Percentiles rank a stretch among this genome's conserved stretches.
phyloP scores from a whole-genome alignment of 2,329 filamentous ascomycete genomes.

The Ceratocystis cacaofunesta region DNA sequence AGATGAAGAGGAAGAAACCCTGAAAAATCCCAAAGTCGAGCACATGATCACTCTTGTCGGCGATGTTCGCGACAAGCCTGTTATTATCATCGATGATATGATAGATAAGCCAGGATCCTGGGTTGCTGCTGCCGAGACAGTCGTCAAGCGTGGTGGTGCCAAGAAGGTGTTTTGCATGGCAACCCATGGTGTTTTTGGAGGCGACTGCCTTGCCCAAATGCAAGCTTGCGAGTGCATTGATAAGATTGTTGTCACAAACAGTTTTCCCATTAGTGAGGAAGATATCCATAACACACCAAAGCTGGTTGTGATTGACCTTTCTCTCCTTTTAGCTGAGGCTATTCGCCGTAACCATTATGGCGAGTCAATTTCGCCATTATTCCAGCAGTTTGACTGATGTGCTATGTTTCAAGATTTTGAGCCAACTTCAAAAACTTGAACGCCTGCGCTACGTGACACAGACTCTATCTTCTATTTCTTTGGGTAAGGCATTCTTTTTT shows the following conservation, averaged over 20 bases:
- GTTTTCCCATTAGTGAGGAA: conserved; percentile 75
- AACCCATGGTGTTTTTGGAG: conserved; percentile 87
- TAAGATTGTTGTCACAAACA: conserved; percentile 88
- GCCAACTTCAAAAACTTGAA: background rate
- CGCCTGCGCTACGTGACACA: background rate
- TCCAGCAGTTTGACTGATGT: conserved; percentile 49
- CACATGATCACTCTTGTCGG: conserved; percentile 97
- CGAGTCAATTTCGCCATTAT: conserved; percentile 59
- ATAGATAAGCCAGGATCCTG: conserved; percentile 94
- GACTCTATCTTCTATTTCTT: background rate
- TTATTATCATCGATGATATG: conserved; percentile 97
- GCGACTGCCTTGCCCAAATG: conserved; percentile 76
- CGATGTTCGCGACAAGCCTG: conserved; percentile 73
- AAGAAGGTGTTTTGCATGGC: conserved; percentile 96
- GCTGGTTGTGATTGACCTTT: conserved; percentile 78
- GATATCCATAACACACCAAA: conserved; percentile 60
- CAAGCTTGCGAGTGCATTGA: conserved; percentile 88
- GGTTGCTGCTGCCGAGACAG: conserved; percentile 94
- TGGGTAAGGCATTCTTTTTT: conserved; percentile 9
- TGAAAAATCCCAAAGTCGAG: conserved; percentile 66
- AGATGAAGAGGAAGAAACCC: conserved; percentile 86
- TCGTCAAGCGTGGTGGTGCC: conserved; percentile 80
- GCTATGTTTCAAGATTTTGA: background rate
- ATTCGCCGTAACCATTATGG: conserved; percentile 95
- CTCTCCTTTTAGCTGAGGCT: conserved; percentile 74